Evolutionary conservation across 1,284 basidiomycete species (phyloP).

Genomic region (Heterobasidion irregulare): DNA sequence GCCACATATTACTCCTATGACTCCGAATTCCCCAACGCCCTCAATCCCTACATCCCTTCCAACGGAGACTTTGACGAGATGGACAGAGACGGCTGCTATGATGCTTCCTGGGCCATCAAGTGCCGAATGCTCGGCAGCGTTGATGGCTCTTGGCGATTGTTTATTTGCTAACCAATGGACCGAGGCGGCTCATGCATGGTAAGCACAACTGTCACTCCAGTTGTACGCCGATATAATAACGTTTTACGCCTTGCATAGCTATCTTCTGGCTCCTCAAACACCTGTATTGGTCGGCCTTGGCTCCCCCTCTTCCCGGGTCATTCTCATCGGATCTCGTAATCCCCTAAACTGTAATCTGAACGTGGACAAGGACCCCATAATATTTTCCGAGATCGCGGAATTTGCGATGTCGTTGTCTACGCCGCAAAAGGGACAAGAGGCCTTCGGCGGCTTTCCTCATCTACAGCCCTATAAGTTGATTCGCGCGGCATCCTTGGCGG

Average conservation of each 20-base stretch:
- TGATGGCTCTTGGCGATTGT: conserved; percentile 85
- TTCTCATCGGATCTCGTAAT: conserved; percentile 58
- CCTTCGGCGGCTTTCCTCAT: conserved; percentile 77
- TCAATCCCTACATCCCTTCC: conserved; percentile 39
- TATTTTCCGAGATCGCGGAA: conserved; percentile 90
- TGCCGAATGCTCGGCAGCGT: conserved; percentile 58
- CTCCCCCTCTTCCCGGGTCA: conserved; percentile 50
- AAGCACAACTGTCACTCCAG: conserved; percentile 12
- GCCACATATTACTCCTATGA: conserved; percentile 46
- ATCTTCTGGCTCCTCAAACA: conserved; percentile 81
- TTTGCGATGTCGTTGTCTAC: conserved; percentile 79
- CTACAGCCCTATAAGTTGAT: conserved; percentile 87
- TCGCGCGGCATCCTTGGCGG: conserved; percentile 72
- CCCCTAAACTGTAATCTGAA: conserved; percentile 49
- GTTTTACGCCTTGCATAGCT: conserved; percentile 39
- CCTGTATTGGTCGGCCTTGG: conserved; percentile 68
- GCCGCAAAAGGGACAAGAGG: conserved; percentile 77
- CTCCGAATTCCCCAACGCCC: conserved; percentile 50
- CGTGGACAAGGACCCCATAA: conserved; percentile 71
- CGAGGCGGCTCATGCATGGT: conserved; percentile 93
- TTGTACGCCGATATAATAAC: background rate
- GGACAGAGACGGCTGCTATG: conserved; percentile 85
- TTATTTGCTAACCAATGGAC: conserved; percentile 65
- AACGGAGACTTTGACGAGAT: conserved; percentile 55
- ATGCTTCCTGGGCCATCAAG: conserved; percentile 71